These are phyloP conservation scores for Nicotiana tomentosiformis DNA, from an alignment of 257 asterid species.

Conservation along the genomic window DNA sequence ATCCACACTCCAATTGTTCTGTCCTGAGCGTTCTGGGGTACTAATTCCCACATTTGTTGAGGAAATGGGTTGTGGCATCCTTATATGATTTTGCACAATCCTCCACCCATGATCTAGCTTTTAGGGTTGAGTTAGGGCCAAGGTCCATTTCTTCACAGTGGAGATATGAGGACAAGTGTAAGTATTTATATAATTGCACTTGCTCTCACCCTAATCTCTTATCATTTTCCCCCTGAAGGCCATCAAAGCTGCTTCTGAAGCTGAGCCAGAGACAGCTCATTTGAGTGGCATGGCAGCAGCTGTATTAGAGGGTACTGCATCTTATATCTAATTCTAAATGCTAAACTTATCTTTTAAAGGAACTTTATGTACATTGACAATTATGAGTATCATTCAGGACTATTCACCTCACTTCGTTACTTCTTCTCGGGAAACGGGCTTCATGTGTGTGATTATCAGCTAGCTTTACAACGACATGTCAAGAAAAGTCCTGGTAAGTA, in stretches of 20 bases:
- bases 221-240: constrained; percentile 48
- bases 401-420: constrained; percentile 75
- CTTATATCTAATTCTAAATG: constrained; percentile 13
- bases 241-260: constrained; percentile 71
- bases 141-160: background rate
- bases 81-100: background rate
- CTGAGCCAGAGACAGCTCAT: constrained; percentile 51
- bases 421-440: constrained; percentile 70
- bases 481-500: constrained; percentile 63
- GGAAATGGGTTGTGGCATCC: background rate
- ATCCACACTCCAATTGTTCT: background rate
- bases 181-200: background rate
- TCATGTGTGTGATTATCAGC: constrained; percentile 67
- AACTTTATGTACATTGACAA: constrained; percentile 14
- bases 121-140: background rate
- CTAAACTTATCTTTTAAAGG: constrained; percentile 13
- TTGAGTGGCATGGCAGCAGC: constrained; percentile 74
- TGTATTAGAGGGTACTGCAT: constrained; percentile 55
- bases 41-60: background rate
- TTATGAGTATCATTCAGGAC: constrained; percentile 44
- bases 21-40: background rate
- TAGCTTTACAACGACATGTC: constrained; percentile 50
- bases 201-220: constrained; percentile 11
- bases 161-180: background rate
- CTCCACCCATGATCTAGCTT: background rate